Evolutionary conservation across 2,329 filamentous ascomycete genomes (phyloP).

Genomic region (Harringtonia lauricola): DNA sequence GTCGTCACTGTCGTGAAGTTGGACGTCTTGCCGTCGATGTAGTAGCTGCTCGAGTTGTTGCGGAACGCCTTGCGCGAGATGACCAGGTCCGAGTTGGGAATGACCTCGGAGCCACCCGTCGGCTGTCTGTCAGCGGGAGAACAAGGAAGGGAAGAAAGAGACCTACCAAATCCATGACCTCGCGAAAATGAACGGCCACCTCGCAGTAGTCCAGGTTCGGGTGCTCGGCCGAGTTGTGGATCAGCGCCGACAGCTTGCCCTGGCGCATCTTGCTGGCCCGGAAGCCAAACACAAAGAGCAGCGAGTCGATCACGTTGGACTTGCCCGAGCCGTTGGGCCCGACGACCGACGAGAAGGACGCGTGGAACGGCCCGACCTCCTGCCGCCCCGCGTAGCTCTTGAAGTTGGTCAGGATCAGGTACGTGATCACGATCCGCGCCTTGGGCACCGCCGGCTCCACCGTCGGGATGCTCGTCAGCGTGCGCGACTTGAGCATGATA

Average conservation of each 20-base stretch:
- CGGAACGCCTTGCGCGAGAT: slow-evolving; percentile 92
- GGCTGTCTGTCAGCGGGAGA: slow-evolving; percentile 35
- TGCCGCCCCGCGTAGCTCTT: slow-evolving; percentile 96
- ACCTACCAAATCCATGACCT: slow-evolving; percentile 72
- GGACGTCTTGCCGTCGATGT: slow-evolving; percentile 81
- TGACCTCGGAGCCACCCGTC: slow-evolving; percentile 60
- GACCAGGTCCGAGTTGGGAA: slow-evolving; percentile 75
- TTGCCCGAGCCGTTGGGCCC: slow-evolving; percentile 97
- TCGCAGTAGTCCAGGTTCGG: slow-evolving; percentile 85
- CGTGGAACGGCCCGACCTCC: slow-evolving; percentile 91
- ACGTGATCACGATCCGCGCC: slow-evolving; percentile 82
- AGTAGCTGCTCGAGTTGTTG: slow-evolving; percentile 98
- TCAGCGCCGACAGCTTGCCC: slow-evolving; percentile 93
- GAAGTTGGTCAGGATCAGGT: slow-evolving; percentile 90
- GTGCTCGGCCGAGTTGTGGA: slow-evolving; percentile 87
- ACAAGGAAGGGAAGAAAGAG: too few species aligned
- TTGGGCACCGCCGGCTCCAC: slow-evolving; percentile 64
- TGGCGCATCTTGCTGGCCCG: slow-evolving; percentile 98
- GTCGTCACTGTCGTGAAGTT: slow-evolving; percentile 89
- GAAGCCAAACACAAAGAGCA: slow-evolving; percentile 98
- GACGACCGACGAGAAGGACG: slow-evolving; percentile 95
- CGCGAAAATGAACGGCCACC: slow-evolving; percentile 91
- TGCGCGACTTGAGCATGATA: slow-evolving; percentile 79
- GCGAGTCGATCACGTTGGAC: slow-evolving; percentile 95
- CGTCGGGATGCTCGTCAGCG: slow-evolving; percentile 53